Conservation (phyloP, 179 eudicot genomes). For the Actinidia chinensis region DNA sequence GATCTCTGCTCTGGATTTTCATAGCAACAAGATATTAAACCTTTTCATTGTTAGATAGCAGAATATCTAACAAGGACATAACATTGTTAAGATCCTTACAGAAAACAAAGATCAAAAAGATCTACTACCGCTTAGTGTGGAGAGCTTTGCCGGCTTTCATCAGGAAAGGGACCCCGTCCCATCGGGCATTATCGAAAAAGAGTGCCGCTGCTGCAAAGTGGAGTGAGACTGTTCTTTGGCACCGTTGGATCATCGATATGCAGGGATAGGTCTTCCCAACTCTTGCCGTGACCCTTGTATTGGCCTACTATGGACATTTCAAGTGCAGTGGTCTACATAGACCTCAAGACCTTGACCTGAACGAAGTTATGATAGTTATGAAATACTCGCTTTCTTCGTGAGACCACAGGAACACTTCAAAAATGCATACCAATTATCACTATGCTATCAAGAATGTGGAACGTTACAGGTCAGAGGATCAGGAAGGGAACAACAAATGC, state of each 20-base stretch:
- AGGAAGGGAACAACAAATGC: no score
- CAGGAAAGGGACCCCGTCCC: conserved; percentile 96
- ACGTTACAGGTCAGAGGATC: no score
- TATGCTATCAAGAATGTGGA: no score
- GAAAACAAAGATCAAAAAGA: background rate
- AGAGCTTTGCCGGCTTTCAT: conserved; percentile 95
- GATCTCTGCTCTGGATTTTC: conserved; percentile 71
- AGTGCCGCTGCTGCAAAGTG: conserved; percentile 86
- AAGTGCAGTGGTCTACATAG: conserved; percentile 66
- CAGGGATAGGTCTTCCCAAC: conserved; percentile 59
- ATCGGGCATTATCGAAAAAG: conserved; percentile 76
- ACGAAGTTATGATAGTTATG: background rate
- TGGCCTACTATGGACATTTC: conserved; percentile 71
- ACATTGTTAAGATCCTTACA: background rate
- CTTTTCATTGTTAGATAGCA: background rate
- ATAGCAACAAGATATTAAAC: background rate
- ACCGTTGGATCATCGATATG: conserved; percentile 80
- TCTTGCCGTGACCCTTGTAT: conserved; percentile 71
- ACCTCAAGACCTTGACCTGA: conserved; percentile 85
- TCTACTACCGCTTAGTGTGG: conserved; percentile 49
- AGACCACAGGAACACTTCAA: background rate
- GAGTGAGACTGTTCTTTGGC: conserved; percentile 65
- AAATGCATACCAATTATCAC: no score
- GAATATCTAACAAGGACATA: background rate
- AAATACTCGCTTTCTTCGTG: background rate